phyloP scores from a whole-genome alignment of 78 protist species.

The Planoprotostelium fungivorum region DNA sequence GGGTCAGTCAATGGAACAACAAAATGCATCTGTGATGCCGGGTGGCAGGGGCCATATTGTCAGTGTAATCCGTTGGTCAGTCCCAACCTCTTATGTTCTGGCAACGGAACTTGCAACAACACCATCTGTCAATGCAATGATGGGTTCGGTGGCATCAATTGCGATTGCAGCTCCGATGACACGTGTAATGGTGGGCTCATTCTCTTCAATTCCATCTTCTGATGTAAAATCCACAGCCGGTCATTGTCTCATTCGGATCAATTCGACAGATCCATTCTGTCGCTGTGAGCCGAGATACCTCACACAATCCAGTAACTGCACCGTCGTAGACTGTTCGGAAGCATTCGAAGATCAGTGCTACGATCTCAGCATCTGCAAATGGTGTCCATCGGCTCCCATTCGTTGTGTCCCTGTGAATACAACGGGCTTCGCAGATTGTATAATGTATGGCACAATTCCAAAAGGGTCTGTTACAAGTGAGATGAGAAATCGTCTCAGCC shows the following conservation, averaged over 20 bases:
- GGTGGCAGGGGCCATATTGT: neutral
- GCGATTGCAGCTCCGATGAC: neutral
- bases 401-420: neutral
- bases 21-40: neutral
- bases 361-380: neutral
- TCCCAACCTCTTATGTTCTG: neutral
- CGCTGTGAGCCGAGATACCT: neutral
- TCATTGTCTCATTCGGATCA: neutral
- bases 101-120: neutral
- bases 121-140: neutral
- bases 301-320: neutral
- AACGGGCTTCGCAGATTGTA: neutral
- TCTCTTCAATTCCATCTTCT: neutral
- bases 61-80: neutral
- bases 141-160: neutral
- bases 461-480: neutral
- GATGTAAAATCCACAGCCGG: neutral
- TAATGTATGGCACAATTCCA: neutral
- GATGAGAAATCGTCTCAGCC: neutral
- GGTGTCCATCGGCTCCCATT: neutral
- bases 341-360: neutral
- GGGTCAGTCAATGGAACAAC: too few species aligned
- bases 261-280: constrained; percentile 1
- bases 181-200: neutral
- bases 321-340: neutral